Percentiles rank a stretch among this genome's conserved stretches.
phyloP scores from a whole-genome alignment of 805 yeast species.

The Starmera quercuum region DNA sequence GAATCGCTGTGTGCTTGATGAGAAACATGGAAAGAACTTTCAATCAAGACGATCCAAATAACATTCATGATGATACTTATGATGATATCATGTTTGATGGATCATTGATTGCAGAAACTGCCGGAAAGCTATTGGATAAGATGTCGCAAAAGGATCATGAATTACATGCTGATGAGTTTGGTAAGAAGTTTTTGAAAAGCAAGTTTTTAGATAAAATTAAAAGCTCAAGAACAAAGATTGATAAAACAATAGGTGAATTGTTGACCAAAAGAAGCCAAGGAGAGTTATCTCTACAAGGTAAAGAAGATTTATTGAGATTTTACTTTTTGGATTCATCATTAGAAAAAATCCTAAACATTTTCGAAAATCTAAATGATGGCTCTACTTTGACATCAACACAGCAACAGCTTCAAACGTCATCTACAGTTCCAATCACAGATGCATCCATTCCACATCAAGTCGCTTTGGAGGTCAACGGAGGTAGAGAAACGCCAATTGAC shows the following conservation, averaged over 20 bases:
- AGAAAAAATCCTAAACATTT: constrained; percentile 39
- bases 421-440: constrained; percentile 2
- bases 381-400: constrained; percentile 7
- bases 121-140: constrained; percentile 51
- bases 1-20: constrained; percentile 74
- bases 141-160: constrained; percentile 19
- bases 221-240: constrained; percentile 31
- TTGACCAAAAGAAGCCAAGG: constrained; percentile 48
- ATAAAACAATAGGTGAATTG: constrained; percentile 45
- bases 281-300: constrained; percentile 56
- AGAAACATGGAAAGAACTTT: constrained; percentile 69
- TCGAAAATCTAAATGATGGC: constrained; percentile 17
- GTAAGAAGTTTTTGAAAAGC: constrained; percentile 28
- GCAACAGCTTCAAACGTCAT: constrained; percentile 14
- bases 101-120: constrained; percentile 63
- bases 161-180: constrained; percentile 28
- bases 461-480: constrained; percentile 55
- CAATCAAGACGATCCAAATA: constrained; percentile 22
- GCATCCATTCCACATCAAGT: constrained; percentile 53
- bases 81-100: constrained; percentile 75
- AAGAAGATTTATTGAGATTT: constrained; percentile 65
- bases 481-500: no score
- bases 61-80: constrained; percentile 22
- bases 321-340: constrained; percentile 65
- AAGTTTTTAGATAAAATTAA: constrained; percentile 35